phyloP scores from a whole-genome alignment of 2,329 filamentous ascomycete genomes.

The Talaromyces sp. region DNA sequence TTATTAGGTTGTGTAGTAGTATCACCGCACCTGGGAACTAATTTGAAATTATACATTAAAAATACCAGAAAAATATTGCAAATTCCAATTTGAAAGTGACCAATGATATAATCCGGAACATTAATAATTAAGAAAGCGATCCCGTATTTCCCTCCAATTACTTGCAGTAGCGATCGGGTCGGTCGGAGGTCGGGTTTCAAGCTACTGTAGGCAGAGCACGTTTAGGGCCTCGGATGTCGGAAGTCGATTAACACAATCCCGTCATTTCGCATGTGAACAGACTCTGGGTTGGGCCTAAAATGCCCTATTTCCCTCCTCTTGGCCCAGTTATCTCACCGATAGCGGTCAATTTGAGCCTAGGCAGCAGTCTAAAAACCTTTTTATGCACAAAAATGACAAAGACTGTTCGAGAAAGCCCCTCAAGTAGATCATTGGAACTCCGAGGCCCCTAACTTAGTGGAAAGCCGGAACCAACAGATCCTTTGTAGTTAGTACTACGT shows the following conservation, averaged over 20 bases:
- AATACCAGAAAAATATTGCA: background rate
- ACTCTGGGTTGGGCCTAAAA: background rate
- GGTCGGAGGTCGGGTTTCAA: background rate
- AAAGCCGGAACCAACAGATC: no score
- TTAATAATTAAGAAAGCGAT: background rate
- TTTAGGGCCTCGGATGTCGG: background rate
- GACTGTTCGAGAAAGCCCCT: background rate
- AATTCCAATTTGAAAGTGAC: background rate
- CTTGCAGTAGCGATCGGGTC: background rate
- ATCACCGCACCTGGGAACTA: background rate
- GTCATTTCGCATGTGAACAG: background rate
- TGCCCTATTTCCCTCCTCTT: background rate
- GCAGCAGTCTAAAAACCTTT: background rate
- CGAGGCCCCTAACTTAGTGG: background rate
- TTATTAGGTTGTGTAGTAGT: background rate
- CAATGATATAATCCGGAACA: no score
- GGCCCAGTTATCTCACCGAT: background rate
- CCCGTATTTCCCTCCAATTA: background rate
- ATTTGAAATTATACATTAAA: background rate
- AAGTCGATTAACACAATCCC: background rate
- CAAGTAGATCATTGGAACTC: background rate
- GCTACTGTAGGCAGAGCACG: background rate
- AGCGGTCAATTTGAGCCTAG: background rate
- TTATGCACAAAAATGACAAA: background rate
- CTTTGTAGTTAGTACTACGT: background rate